Base-by-base conservation (phyloP, 2,329 filamentous ascomycete genomes). In the Fonsecaea pedrosoi region DNA sequence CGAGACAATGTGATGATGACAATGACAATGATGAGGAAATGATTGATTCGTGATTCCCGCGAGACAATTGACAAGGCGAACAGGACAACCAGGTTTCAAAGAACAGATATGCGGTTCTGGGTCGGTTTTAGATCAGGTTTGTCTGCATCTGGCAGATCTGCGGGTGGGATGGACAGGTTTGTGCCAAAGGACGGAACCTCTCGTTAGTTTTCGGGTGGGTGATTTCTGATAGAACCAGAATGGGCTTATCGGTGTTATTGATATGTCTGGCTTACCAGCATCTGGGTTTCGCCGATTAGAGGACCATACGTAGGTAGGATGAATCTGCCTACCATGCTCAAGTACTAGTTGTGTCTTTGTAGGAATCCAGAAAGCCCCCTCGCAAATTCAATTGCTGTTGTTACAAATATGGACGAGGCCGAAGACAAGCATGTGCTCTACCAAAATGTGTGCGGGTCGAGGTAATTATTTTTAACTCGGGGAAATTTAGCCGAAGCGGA, bases 401-500 rank as follows among this genome's bases (percentile, higher is more conserved):
- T 25, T 21, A 21, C 21, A 21, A 21, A 25, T 25, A 25, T 25
- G 25, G 37, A 40, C 37, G 37, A 40, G 37, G 37, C 37, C 15
- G 37, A 40, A 13, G 9, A 40, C 13, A 13, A 25, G 25, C 25
- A 25, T 25, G 25, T 25, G 25, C 25, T 25, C 25, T 25, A 2
- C 25, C 25, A 25, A 25, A 25, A 25, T 25, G 25, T 25, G 25
- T 25, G 25, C 25, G 25, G 25, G 25, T 25, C 25, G 18, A 50
- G 3, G n/a, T 21, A 48, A 21, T 50, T 50, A 48, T 48, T 50
- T 50, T 25, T 25, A 50, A 10, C 18, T 10, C 45, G 45, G 38
- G 40, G 40, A 15, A 10, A 35, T 50, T 60, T 34, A 45, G 40
- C 57, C 57, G 57, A 50, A 50, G 57, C 34, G 32, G 57, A 50